Evolutionary conservation across 208 protist species (phyloP), one percentile per base, ranked within the genome.

Genomic region (Wallacemonas sp.): DNA sequence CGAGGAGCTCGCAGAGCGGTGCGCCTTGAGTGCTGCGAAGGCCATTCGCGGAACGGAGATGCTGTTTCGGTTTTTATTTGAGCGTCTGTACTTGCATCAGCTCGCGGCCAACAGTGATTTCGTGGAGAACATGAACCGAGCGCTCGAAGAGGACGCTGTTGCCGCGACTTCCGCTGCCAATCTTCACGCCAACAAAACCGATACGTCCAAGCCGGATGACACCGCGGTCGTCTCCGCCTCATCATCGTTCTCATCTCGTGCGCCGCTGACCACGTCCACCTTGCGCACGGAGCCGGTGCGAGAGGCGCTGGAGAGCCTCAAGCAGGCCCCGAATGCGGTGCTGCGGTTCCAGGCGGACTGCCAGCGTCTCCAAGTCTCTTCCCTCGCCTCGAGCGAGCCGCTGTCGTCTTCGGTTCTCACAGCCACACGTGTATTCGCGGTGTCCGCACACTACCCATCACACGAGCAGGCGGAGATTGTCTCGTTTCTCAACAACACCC

Each of bases 371-470:
- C 51, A 58, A 19, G 4, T 38, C n/a, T 14, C 28, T 5, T 14
- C 30, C 8, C 28, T n/a, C n/a, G n/a, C 51, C 5, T 41, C 51
- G 8, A n/a, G 5, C 19, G 44, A 49, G 14, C 26, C 30, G 27
- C 30, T 42, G 31, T 41, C 54, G 3, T 21, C 30, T 4, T 15
- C 54, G 11, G 54, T 33, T 6, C 15, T 60, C 31, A 60, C 33
- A 22, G 33, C 56, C 26, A 49, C 34, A 21, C 6, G 11, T 17
- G 21, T 62, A 12, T 62, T 62, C 36, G 79, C 79, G 2, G 39
- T 90, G 2, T 90, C 83, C 12, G 49, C 79, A 0, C 21, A 49
- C 2, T 90, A 84, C 47, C 24, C 31, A 8, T 34, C 39, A 27
- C 41, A 44, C 11, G 64, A 26, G 2, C 73, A 77, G 61, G n/a